Evolutionary conservation across 2,329 filamentous ascomycete species (phyloP).

Genomic region (Venturia nashicola): DNA sequence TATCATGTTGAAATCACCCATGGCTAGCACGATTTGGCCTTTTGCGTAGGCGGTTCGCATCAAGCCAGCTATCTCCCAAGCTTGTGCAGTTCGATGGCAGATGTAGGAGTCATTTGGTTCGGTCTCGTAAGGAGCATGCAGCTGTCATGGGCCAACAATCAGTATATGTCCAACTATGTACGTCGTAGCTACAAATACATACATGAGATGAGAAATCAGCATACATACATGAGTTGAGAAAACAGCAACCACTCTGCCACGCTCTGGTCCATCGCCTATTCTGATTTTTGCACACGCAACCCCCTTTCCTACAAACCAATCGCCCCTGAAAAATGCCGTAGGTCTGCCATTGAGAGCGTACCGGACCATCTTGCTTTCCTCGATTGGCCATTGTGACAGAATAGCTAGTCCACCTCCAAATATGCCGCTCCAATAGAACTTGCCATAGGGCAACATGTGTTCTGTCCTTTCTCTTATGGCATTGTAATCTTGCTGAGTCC

Average conservation of each 20-base stretch:
- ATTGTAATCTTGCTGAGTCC: conserved; percentile 74
- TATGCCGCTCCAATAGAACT: conserved; percentile 83
- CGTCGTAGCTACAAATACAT: conserved; percentile 17
- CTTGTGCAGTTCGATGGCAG: conserved; percentile 81
- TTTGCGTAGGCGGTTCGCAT: conserved; percentile 69
- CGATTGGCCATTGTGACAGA: conserved; percentile 82
- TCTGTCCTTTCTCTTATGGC: conserved; percentile 62
- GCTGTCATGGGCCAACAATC: conserved; percentile 21
- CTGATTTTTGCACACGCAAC: conserved; percentile 73
- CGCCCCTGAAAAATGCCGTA: conserved; percentile 84
- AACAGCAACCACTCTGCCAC: conserved; percentile 61
- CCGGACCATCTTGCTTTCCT: conserved; percentile 71
- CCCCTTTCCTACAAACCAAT: conserved; percentile 95
- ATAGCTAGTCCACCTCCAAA: conserved; percentile 86
- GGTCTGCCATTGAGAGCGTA: conserved; percentile 92
- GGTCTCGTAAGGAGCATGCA: conserved; percentile 77
- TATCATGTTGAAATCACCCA: conserved; percentile 97
- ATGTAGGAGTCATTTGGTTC: conserved; percentile 74
- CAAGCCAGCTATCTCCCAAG: conserved; percentile 88
- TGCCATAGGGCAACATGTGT: conserved; percentile 71
- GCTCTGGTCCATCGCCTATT: conserved; percentile 46
- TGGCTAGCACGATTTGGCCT: conserved; percentile 70
- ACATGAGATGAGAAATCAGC: conserved; percentile 92
- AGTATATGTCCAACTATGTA: not conserved
- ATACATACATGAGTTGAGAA: conserved; percentile 76